phyloP scores from a whole-genome alignment of 148 eudicot genomes.

The Polygonum maritimum region DNA sequence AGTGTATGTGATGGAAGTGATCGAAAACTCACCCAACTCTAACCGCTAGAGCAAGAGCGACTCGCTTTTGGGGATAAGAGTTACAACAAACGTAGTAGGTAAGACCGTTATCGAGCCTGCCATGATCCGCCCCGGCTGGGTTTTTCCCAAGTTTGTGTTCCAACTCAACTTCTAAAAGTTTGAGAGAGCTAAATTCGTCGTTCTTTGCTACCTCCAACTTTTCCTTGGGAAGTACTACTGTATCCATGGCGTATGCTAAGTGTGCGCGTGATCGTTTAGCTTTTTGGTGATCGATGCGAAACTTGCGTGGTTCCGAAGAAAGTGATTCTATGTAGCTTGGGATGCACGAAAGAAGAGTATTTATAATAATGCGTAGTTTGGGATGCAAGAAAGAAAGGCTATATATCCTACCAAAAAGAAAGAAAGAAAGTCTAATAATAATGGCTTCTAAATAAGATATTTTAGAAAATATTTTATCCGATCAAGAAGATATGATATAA shows the following conservation, averaged over 20 bases:
- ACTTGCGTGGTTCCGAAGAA: no score
- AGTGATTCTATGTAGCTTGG: no score
- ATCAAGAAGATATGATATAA: no score
- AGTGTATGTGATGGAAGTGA: neutral
- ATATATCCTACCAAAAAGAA: no score
- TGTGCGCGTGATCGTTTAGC: no score
- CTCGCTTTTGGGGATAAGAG: conserved; percentile 67
- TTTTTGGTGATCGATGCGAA: no score
- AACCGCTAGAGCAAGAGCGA: conserved; percentile 77
- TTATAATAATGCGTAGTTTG: neutral
- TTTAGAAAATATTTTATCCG: no score
- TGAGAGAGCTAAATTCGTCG: conserved; percentile 49
- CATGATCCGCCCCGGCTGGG: conserved; percentile 11
- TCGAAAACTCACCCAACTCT: conserved; percentile 43
- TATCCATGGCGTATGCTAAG: neutral
- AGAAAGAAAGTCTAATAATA: no score
- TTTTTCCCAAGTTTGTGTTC: conserved; percentile 27
- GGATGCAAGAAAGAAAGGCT: no score
- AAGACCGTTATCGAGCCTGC: conserved; percentile 56
- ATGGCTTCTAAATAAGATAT: no score
- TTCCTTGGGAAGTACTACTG: conserved; percentile 6
- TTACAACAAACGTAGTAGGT: conserved; percentile 65
- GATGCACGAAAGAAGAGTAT: neutral
- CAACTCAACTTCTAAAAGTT: conserved; percentile 31
- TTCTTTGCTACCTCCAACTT: conserved; percentile 37